These are phyloP conservation scores for Amyloporia xantha DNA, from an alignment of 768 basidiomycete species.

Conservation along the genomic window DNA sequence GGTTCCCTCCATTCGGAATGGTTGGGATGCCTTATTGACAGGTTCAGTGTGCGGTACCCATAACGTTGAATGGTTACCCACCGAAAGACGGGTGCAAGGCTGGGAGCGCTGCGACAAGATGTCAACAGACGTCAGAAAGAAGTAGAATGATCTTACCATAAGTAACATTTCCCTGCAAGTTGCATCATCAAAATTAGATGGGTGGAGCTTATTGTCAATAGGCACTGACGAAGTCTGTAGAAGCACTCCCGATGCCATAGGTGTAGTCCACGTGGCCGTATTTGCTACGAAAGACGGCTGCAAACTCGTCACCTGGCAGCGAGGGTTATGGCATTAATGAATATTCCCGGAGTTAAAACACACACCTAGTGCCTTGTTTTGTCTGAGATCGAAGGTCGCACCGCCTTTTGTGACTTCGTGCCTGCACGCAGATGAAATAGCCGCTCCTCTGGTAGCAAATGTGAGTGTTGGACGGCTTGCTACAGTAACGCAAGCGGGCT, in stretches of 20 bases:
- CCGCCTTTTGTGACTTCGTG: conserved; percentile 33
- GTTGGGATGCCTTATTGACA: conserved; percentile 74
- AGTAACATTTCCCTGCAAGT: conserved; percentile 59
- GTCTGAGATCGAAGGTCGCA: conserved; percentile 50
- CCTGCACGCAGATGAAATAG: conserved; percentile 58
- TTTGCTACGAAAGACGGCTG: conserved; percentile 49
- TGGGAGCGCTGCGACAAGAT: conserved; percentile 40
- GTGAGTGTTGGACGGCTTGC: neutral
- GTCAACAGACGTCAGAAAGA: neutral
- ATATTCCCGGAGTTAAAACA: too few relatives aligned
- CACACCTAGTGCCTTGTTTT: conserved; percentile 59
- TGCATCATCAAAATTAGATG: too few relatives aligned
- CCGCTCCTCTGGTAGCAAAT: conserved; percentile 47
- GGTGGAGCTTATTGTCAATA: too few relatives aligned
- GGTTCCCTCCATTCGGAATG: conserved; percentile 65
- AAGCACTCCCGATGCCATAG: conserved; percentile 64
- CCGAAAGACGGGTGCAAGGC: conserved; percentile 71
- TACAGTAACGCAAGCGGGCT: conserved; percentile 15
- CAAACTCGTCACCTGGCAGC: conserved; percentile 55
- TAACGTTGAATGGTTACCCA: conserved; percentile 16
- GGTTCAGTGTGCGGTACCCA: neutral
- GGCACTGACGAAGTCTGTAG: conserved; percentile 74
- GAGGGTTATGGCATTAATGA: neutral
- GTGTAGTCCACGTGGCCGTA: conserved; percentile 59
- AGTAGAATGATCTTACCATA: conserved; percentile 42